phyloP scores from a whole-genome alignment of 2,329 filamentous ascomycete genomes.

The Pyrenochaeta sp. region DNA sequence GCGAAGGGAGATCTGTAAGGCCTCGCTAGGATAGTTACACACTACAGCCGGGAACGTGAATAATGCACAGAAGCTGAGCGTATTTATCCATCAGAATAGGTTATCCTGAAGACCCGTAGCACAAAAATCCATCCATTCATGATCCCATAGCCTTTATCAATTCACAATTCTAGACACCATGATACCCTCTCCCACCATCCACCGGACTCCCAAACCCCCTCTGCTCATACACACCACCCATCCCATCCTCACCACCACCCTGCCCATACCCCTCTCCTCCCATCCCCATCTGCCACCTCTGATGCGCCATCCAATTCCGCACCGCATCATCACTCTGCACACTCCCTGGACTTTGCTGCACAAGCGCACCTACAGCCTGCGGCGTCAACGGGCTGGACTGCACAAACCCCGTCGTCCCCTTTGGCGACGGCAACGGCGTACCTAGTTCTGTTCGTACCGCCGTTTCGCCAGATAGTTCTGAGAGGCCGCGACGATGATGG shows the following conservation, averaged over 20 bases:
- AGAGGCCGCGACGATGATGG: constrained; percentile 1
- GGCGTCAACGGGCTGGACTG: neutral
- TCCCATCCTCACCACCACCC: neutral
- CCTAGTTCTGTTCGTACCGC: constrained; percentile 10
- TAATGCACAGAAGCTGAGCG: no score
- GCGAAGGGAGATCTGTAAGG: no score
- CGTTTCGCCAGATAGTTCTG: constrained; percentile 17
- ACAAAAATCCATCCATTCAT: no score
- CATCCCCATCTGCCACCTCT: constrained; percentile 5
- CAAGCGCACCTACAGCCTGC: neutral
- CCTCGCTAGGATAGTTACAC: no score
- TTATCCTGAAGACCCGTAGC: no score
- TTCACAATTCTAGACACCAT: neutral
- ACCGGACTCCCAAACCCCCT: neutral
- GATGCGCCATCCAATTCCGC: constrained; percentile 3
- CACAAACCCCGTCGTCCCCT: neutral
- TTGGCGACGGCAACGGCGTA: constrained; percentile 3
- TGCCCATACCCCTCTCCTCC: neutral
- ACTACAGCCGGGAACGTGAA: no score
- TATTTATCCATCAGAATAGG: no score
- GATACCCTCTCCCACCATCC: neutral
- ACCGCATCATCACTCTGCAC: neutral
- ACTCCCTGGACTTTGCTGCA: neutral
- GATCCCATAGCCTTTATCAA: no score
- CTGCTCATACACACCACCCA: neutral